Base-by-base conservation (phyloP, 306 rosid genomes). In the Acacia confusa region DNA sequence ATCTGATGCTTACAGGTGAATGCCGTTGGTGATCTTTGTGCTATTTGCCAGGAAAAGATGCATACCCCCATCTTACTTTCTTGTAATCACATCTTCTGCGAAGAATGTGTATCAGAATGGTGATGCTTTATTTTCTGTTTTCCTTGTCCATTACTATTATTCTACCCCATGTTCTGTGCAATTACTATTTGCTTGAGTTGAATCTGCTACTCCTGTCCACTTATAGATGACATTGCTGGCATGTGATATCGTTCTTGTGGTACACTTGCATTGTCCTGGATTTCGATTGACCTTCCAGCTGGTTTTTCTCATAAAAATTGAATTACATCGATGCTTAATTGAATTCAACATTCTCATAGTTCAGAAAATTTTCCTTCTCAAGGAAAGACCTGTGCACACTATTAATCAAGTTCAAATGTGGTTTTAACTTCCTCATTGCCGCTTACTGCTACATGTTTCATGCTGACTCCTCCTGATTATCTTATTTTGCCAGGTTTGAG, bases 11-110 rank as follows among this genome's bases (percentile, higher is more conserved):
- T 70, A 63, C 94, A 96, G 99, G 98, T 92, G 53, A 85, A 79
- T 71, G 92, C 97, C 53, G 97, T 94, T 2, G 98, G 99, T 22
- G 99, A 96, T 89, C 88, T 96, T 48, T 95, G 99, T 83, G 97
- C 99, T 44, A 95, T 95, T 88, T 96, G 99, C 88, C 99, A 96
- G 88, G 99, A 96, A 89, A 93, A 96, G 92, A 96, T 96, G 98
- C 98, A 92, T 80, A 88, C 94, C 65, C 99, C 99, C 55, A 86
- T 96, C 81, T 85, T 91, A 60, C 98, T 96, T 71, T 91, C 94
- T 36, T 96, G 99, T 85, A 95, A 95, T 83, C 99, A 95, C 92
- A 89, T 95, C 75, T 95, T 95, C 84, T 95, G 99, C 36, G 97
- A 96, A 89, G 99, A 96, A 79, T 96, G 99, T 70, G 99, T 93